Conservation (phyloP, 495 filamentous ascomycete genomes). For the Pseudevernia furfuracea region DNA sequence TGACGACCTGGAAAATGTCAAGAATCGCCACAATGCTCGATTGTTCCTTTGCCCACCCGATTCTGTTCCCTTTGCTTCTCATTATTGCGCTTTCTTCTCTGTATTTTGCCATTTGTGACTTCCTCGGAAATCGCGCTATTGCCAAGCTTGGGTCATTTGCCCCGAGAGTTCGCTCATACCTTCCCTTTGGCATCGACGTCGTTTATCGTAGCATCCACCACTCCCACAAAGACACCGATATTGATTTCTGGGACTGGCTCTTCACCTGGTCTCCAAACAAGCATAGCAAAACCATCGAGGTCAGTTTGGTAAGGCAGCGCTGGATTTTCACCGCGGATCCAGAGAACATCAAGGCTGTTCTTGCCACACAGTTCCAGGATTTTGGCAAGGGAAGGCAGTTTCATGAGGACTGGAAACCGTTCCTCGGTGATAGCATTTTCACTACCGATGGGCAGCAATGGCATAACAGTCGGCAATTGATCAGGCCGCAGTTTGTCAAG, state of each 20-base stretch:
- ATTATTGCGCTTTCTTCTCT: not conserved
- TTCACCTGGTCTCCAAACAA: conserved; percentile 34
- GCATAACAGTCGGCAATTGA: conserved; percentile 66
- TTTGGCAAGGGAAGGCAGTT: conserved; percentile 67
- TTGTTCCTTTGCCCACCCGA: not conserved
- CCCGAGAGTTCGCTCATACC: not conserved
- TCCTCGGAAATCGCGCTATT: not conserved
- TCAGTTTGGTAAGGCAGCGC: conserved; percentile 41
- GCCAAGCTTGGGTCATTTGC: conserved; percentile 7
- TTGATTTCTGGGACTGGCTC: conserved; percentile 51
- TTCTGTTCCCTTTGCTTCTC: not conserved
- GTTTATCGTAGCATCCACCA: conserved; percentile 32
- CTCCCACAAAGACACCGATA: conserved; percentile 44
- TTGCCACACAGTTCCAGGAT: conserved; percentile 64
- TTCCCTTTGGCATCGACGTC: conserved; percentile 17
- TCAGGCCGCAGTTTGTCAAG: conserved; percentile 76
- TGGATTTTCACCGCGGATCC: conserved; percentile 59
- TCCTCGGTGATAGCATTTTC: conserved; percentile 76
- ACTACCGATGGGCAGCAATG: conserved; percentile 65
- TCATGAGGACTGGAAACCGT: conserved; percentile 61
- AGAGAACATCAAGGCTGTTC: conserved; percentile 65
- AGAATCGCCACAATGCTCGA: conserved; percentile 11
- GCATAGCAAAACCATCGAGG: conserved; percentile 51
- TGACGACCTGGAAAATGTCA: not conserved
- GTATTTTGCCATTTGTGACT: not conserved